Conservation (phyloP, 495 filamentous ascomycete species). For the Trichocladium antarcticum region DNA sequence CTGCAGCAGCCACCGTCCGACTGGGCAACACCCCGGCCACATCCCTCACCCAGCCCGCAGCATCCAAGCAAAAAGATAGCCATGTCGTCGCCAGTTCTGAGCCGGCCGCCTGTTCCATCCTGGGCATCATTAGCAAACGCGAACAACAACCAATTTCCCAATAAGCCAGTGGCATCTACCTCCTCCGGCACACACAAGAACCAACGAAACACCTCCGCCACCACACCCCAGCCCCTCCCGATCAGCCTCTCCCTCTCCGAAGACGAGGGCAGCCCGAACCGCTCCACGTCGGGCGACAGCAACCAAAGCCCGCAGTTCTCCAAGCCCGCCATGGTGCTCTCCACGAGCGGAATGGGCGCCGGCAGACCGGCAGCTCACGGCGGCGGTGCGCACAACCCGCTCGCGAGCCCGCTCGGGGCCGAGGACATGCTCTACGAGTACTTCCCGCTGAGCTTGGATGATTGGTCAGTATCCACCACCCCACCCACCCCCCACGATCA, state of each 20-base stretch:
- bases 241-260: constrained; percentile 68
- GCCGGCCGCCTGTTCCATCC: constrained; percentile 20
- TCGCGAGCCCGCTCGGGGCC: constrained; percentile 53
- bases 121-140: constrained; percentile 12
- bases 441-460: constrained; percentile 77
- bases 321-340: constrained; percentile 28
- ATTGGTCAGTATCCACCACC: constrained; percentile 59
- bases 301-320: constrained; percentile 27
- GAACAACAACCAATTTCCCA: background rate
- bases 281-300: constrained; percentile 24
- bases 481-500: too few relatives aligned
- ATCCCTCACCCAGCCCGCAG: constrained; percentile 10
- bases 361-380: background rate
- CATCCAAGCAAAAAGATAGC: constrained; percentile 23
- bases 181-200: constrained; percentile 4
- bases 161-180: constrained; percentile 17
- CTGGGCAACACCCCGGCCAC: constrained; percentile 19
- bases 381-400: constrained; percentile 22
- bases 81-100: constrained; percentile 12
- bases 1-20: constrained; percentile 10
- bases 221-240: constrained; percentile 30
- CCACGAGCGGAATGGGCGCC: background rate
- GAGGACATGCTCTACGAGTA: constrained; percentile 82
- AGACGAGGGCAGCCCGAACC: constrained; percentile 50
- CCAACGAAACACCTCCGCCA: constrained; percentile 9